These are phyloP conservation scores for Extremus antarcticus DNA, from an alignment of 495 filamentous ascomycete species.

Conservation along the genomic window DNA sequence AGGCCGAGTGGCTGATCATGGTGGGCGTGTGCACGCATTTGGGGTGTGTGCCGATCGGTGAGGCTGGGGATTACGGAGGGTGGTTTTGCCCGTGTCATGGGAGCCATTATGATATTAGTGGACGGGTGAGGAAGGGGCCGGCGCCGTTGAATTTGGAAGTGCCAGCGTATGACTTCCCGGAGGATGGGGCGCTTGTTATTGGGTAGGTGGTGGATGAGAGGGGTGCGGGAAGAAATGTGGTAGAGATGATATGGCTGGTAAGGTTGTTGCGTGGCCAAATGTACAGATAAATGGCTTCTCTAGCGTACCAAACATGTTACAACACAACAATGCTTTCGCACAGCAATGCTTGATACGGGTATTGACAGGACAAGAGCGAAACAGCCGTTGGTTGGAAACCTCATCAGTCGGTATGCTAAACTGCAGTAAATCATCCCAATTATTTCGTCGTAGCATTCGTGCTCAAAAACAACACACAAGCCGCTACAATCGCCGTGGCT, in stretches of 20 bases:
- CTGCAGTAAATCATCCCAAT: neutral
- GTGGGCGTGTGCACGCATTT: conserved; percentile 98
- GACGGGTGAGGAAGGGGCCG: conserved; percentile 88
- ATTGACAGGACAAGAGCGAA: no score
- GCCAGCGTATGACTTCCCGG: conserved; percentile 59
- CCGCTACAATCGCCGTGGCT: conserved; percentile 66
- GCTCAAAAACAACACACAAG: conserved; percentile 59
- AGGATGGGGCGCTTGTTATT: conserved; percentile 32
- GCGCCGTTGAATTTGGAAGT: conserved; percentile 96
- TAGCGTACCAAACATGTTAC: neutral
- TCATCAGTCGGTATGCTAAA: neutral
- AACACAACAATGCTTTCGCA: no score
- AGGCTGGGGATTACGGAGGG: conserved; percentile 93
- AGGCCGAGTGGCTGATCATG: conserved; percentile 99
- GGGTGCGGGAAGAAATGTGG: neutral
- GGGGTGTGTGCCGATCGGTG: conserved; percentile 97
- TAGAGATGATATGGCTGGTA: neutral
- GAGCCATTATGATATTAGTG: conserved; percentile 98
- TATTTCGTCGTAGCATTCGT: conserved; percentile 31
- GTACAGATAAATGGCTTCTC: neutral
- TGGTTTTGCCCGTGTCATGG: conserved; percentile 99
- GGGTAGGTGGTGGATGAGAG: conserved; percentile 25
- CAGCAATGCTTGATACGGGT: no score
- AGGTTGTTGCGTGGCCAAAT: neutral
- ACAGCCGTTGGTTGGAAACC: no score